Conservation (phyloP, 768 basidiomycete genomes). For the Albatrellus ellisii region DNA sequence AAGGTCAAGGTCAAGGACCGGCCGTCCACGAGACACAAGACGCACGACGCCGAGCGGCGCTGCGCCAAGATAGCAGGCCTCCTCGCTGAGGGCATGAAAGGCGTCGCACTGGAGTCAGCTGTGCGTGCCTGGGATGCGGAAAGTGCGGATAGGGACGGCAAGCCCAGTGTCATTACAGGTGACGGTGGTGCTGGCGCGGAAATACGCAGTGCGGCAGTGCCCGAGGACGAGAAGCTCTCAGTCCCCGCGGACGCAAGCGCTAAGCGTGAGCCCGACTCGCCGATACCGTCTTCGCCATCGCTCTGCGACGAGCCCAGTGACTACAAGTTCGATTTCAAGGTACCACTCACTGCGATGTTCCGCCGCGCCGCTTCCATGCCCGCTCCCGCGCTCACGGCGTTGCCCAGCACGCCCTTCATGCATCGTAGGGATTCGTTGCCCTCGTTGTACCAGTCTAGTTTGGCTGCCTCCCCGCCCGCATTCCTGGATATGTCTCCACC, state of each 20-base stretch:
- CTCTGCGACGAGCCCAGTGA: conserved; percentile 12
- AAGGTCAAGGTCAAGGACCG: conserved; percentile 28
- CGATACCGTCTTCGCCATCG: conserved; percentile 5
- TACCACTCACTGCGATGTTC: conserved; percentile 52
- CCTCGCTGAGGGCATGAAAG: conserved; percentile 54
- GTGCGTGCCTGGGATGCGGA: conserved; percentile 46
- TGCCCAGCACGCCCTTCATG: neutral
- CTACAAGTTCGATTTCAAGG: conserved; percentile 22
- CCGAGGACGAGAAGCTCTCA: conserved; percentile 2
- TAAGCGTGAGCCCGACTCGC: neutral
- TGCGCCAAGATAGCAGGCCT: conserved; percentile 57
- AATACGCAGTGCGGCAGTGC: neutral
- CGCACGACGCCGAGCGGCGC: conserved; percentile 36
- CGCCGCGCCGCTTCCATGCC: conserved; percentile 44
- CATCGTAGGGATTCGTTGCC: neutral
- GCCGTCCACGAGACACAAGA: conserved; percentile 21
- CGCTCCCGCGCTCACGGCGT: neutral
- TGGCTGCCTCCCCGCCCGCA: neutral
- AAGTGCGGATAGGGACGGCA: conserved; percentile 16
- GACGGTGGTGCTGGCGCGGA: neutral
- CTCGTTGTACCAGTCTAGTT: neutral
- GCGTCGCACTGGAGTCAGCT: conserved; percentile 44
- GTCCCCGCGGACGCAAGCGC: neutral
- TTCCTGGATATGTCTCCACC: neutral
- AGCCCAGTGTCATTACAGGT: neutral